These are phyloP conservation scores for Yamadazyma kitorensis DNA, from an alignment of 805 yeast species.

Conservation along the genomic window DNA sequence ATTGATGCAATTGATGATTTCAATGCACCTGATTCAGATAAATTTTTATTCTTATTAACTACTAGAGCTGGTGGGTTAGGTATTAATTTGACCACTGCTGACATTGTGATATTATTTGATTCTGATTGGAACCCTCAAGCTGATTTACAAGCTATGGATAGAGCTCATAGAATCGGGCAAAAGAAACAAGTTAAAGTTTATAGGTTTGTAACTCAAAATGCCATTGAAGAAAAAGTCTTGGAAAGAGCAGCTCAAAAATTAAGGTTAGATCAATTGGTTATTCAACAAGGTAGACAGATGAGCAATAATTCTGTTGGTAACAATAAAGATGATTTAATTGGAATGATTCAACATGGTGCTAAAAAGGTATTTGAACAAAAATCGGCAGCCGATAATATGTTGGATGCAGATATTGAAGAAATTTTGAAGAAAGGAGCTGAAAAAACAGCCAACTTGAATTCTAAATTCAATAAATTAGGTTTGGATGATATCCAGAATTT, in stretches of 20 bases:
- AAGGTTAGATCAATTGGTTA: slow-evolving; percentile 89
- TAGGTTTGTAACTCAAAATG: slow-evolving; percentile 91
- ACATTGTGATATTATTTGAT: slow-evolving; percentile 82
- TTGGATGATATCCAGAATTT: slow-evolving; percentile 91
- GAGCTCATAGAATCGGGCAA: slow-evolving; percentile 97
- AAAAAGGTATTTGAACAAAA: slow-evolving; percentile 70
- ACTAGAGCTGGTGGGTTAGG: slow-evolving; percentile 98
- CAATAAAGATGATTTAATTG: slow-evolving; percentile 78
- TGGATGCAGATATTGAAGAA: slow-evolving; percentile 75
- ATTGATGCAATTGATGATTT: slow-evolving; percentile 90
- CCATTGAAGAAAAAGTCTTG: slow-evolving; percentile 93
- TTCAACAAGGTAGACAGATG: slow-evolving; percentile 80
- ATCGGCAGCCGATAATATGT: slow-evolving; percentile 22
- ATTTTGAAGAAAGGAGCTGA: slow-evolving; percentile 79
- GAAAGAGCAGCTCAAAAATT: slow-evolving; percentile 95
- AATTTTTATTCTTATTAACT: slow-evolving; percentile 81
- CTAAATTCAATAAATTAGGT: slow-evolving; percentile 81
- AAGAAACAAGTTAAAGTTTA: slow-evolving; percentile 92
- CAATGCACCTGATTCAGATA: slow-evolving; percentile 76
- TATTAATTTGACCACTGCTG: slow-evolving; percentile 89
- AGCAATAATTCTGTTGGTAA: slow-evolving; percentile 49
- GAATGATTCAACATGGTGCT: slow-evolving; percentile 98
- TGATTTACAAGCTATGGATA: slow-evolving; percentile 96
- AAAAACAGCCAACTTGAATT: slow-evolving; percentile 75
- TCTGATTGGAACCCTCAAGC: slow-evolving; percentile 99